Evolutionary conservation across 139 green algal species (phyloP).

Genomic region (Marvania coccoides): DNA sequence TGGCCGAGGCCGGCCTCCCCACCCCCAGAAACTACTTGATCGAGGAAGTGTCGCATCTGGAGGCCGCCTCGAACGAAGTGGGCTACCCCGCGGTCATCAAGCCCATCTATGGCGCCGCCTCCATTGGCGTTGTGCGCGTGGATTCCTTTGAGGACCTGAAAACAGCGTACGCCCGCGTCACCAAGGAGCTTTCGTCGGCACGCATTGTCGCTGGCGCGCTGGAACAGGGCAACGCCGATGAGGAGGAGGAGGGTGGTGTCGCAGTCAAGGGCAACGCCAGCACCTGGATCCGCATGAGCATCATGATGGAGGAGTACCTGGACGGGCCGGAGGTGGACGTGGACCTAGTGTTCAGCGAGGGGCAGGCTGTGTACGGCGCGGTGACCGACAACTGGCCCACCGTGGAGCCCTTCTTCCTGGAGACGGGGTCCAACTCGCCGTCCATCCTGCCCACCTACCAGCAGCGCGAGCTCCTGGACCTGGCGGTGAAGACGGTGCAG

Average conservation of each 20-base stretch:
- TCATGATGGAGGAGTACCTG: slow-evolving; percentile 90
- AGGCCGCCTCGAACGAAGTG: slow-evolving; percentile 39
- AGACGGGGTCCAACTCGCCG: slow-evolving; percentile 84
- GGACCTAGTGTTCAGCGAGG: slow-evolving; percentile 78
- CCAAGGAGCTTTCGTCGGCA: slow-evolving; percentile 30
- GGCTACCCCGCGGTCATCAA: slow-evolving; percentile 86
- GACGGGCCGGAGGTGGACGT: slow-evolving; percentile 77
- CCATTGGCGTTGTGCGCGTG: slow-evolving; percentile 78
- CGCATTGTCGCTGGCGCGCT: slow-evolving; percentile 66
- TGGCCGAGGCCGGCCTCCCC: slow-evolving; percentile 64
- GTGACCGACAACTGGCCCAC: slow-evolving; percentile 78
- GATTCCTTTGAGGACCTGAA: slow-evolving; percentile 55
- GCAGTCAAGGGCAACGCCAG: slow-evolving; percentile 30
- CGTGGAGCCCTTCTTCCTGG: slow-evolving; percentile 91
- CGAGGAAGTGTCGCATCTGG: slow-evolving; percentile 32
- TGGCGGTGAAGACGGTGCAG: slow-evolving; percentile 59
- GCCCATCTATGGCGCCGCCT: slow-evolving; percentile 78
- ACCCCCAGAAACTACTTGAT: slow-evolving; percentile 62
- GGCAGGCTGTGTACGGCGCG: slow-evolving; percentile 66
- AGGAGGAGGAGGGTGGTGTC: slow-evolving; percentile 22
- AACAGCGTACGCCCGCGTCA: slow-evolving; percentile 14
- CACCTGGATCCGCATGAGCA: slow-evolving; percentile 60
- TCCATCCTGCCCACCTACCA: slow-evolving; percentile 61
- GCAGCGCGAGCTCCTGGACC: slow-evolving; percentile 70
- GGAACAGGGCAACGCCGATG: slow-evolving; percentile 40